Evolutionary conservation across 1,284 basidiomycete genomes (phyloP).

Genomic region (Taiwanofungus camphoratus): DNA sequence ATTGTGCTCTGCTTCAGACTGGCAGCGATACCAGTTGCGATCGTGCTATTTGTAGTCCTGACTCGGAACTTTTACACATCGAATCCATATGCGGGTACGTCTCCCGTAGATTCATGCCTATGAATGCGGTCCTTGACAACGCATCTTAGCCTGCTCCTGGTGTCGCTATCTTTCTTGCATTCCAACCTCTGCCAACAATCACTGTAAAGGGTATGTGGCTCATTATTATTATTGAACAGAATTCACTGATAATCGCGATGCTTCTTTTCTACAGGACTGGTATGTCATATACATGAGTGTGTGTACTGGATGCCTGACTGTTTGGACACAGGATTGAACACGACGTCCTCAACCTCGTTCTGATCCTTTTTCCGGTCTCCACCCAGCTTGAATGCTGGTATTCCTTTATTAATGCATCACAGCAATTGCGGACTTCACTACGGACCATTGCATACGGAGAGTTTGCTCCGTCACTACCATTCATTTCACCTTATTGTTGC

Average conservation of each 20-base stretch:
- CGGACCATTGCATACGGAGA: too few species aligned
- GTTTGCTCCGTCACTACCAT: too few species aligned
- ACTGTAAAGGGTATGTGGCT: constrained; percentile 59
- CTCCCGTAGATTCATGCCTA: background rate
- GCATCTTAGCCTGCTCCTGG: constrained; percentile 68
- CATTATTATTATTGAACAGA: background rate
- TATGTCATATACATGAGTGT: constrained; percentile 10
- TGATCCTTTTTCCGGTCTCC: too few species aligned
- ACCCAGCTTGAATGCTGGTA: too few species aligned
- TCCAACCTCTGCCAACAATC: constrained; percentile 71
- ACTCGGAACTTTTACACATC: constrained; percentile 87
- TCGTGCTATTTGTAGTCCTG: constrained; percentile 81
- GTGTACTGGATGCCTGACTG: background rate
- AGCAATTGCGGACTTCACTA: too few species aligned
- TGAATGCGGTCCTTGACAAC: background rate
- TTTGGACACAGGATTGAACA: background rate
- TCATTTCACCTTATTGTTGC: too few species aligned
- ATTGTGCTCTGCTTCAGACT: constrained; percentile 74
- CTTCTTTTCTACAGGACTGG: constrained; percentile 31
- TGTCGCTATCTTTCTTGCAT: constrained; percentile 89
- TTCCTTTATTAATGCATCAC: too few species aligned
- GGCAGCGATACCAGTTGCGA: constrained; percentile 65
- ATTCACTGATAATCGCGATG: background rate
- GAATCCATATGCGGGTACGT: constrained; percentile 71
- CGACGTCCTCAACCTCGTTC: background rate